A percentile compares a stretch with the other conserved stretches of the same genome.
These are phyloP conservation scores for Laguncularia racemosa DNA, from an alignment of 345 rosid species.

Conservation along the genomic window DNA sequence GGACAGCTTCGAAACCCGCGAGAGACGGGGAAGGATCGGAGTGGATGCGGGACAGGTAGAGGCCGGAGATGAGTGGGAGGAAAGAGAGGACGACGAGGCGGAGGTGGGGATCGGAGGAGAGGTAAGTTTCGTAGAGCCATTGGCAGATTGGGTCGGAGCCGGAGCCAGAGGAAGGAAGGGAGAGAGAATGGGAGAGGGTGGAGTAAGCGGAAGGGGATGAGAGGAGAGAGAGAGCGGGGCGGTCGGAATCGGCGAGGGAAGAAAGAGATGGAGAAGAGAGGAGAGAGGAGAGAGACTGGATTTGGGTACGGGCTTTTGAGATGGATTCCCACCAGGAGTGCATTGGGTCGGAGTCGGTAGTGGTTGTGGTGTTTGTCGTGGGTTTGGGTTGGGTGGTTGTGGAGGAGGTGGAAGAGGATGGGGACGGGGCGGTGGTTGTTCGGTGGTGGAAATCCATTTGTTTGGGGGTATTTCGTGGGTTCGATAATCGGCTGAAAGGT, in stretches of 20 bases:
- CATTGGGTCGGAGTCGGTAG: constrained; percentile 44
- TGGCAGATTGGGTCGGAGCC: constrained; percentile 91
- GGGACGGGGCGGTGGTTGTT: constrained; percentile 29
- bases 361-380: constrained; percentile 12
- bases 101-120: constrained; percentile 74
- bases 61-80: constrained; percentile 63
- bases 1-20: constrained; percentile 91
- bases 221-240: constrained; percentile 87
- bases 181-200: constrained; percentile 41
- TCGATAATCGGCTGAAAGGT: too few relatives aligned
- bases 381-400: constrained; percentile 32
- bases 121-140: constrained; percentile 93
- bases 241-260: constrained; percentile 70
- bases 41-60: constrained; percentile 76
- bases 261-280: constrained; percentile 33
- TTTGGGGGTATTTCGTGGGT: too few relatives aligned
- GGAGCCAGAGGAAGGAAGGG: constrained; percentile 58
- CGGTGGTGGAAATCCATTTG: constrained; percentile 17
- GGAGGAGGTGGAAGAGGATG: constrained; percentile 38
- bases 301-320: constrained; percentile 79
- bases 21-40: constrained; percentile 72
- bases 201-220: constrained; percentile 63
- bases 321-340: constrained; percentile 98
- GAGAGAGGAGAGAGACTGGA: constrained; percentile 63
- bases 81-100: constrained; percentile 80